Percentiles rank a stretch among this genome's conserved stretches.
Evolutionary conservation across 2,329 filamentous ascomycete genomes (phyloP).

Genomic region (Rhytidhysteron rufulum): DNA sequence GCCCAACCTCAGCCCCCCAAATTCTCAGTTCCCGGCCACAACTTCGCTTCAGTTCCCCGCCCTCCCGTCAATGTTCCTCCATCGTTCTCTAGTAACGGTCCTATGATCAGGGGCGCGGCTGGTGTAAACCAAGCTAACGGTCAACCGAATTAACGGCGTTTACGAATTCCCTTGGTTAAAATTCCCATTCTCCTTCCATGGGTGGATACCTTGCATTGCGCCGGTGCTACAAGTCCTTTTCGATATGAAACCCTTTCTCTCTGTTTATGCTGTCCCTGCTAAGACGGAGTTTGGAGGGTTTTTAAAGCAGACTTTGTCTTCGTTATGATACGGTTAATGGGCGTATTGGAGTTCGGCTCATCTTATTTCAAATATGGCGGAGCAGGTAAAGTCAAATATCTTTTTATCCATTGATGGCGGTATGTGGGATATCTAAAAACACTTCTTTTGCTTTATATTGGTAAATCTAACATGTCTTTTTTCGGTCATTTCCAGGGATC

Average conservation of each 20-base stretch:
- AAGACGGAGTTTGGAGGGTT: background rate
- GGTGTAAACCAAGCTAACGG: slow-evolving; percentile 7
- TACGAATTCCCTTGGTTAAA: background rate
- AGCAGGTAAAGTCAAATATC: too few species aligned
- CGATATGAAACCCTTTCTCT: background rate
- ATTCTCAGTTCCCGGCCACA: slow-evolving; percentile 18
- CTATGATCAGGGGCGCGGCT: slow-evolving; percentile 9
- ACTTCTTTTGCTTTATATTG: too few species aligned
- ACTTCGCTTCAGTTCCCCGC: slow-evolving; percentile 15
- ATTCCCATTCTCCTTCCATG: too few species aligned
- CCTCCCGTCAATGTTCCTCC: slow-evolving; percentile 15
- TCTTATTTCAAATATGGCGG: too few species aligned
- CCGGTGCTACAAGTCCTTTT: background rate
- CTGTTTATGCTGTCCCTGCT: background rate
- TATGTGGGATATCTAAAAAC: too few species aligned
- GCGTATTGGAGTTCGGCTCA: too few species aligned
- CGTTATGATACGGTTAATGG: too few species aligned
- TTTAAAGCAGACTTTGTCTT: too few species aligned
- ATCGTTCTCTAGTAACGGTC: slow-evolving; percentile 11
- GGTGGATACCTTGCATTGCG: slow-evolving; percentile 1
- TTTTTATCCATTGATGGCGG: too few species aligned
- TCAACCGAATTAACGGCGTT: slow-evolving; percentile 1
- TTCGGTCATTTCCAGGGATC: too few species aligned
- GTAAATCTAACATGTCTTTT: too few species aligned
- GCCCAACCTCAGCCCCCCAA: slow-evolving; percentile 28